phyloP scores from a whole-genome alignment of 1,284 basidiomycete genomes.

The Lentinula novae-zelandiae region DNA sequence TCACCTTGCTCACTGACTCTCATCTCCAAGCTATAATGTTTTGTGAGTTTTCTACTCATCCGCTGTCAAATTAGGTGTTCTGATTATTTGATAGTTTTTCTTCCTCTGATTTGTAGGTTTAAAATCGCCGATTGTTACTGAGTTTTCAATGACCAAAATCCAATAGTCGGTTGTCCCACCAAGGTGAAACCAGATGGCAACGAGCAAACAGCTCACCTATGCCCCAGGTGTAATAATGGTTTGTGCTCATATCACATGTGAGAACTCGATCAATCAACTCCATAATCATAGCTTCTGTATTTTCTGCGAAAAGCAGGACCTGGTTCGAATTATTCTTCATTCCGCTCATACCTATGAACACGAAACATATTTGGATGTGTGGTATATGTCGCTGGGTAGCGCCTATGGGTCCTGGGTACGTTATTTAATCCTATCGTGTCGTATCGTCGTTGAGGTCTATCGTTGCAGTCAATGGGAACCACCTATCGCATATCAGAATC shows the following conservation, averaged over 20 bases:
- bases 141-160: neutral
- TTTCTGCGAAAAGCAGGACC: conserved; percentile 17
- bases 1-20: neutral
- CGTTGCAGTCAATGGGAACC: conserved; percentile 15
- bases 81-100: conserved; percentile 2
- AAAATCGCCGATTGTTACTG: neutral
- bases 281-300: conserved; percentile 11
- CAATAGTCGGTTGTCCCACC: conserved; percentile 39
- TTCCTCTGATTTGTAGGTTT: conserved; percentile 13
- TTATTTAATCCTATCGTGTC: neutral
- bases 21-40: conserved; percentile 9
- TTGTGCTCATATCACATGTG: conserved; percentile 3
- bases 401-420: conserved; percentile 15
- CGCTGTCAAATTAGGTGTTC: neutral
- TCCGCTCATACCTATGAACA: conserved; percentile 15
- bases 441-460: neutral
- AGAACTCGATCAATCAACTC: conserved; percentile 22
- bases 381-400: conserved; percentile 17
- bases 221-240: conserved; percentile 45
- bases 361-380: conserved; percentile 19
- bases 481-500: conserved; percentile 13
- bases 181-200: conserved; percentile 36
- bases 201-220: conserved; percentile 30
- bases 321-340: conserved; percentile 20
- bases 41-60: conserved; percentile 8